Percentiles rank a stretch among this genome's conserved stretches.
These are phyloP conservation scores for Boletales sp. DNA, from an alignment of 768 basidiomycete genomes.

Conservation along the genomic window DNA sequence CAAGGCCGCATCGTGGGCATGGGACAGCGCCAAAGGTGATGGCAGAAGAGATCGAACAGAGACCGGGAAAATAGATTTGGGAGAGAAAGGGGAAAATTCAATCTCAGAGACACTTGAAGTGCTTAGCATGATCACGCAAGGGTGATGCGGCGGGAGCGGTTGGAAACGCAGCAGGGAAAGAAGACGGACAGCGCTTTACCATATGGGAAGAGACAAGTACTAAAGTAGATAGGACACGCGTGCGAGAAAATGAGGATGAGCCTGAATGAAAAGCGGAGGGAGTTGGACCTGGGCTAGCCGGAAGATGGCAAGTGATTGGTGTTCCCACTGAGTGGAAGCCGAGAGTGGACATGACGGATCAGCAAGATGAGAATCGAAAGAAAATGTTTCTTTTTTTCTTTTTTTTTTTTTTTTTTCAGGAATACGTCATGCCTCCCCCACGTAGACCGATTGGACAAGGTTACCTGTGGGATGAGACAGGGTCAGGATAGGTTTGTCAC, in stretches of 20 bases:
- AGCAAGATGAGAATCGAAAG: background rate
- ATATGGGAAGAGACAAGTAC: slow-evolving; percentile 13
- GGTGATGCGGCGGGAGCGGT: slow-evolving; percentile 14
- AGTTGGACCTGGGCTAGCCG: slow-evolving; percentile 13
- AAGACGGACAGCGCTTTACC: slow-evolving; percentile 5
- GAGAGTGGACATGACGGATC: slow-evolving; percentile 6
- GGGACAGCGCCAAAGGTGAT: slow-evolving; percentile 2
- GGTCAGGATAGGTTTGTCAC: slow-evolving; percentile 13
- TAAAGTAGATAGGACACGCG: slow-evolving; percentile 11
- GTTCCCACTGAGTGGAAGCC: slow-evolving; percentile 1
- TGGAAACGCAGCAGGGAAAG: slow-evolving; percentile 12
- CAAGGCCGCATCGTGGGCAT: slow-evolving; percentile 8
- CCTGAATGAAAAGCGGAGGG: background rate
- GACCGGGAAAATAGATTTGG: slow-evolving; percentile 19
- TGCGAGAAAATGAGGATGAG: slow-evolving; percentile 13
- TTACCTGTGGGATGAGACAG: slow-evolving; percentile 9
- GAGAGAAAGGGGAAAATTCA: slow-evolving; percentile 8
- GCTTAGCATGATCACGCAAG: slow-evolving; percentile 2
- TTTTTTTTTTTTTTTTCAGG: too few species aligned
- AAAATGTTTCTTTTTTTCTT: background rate
- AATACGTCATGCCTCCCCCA: slow-evolving; percentile 23
- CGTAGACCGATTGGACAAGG: slow-evolving; percentile 6
- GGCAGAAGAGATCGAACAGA: slow-evolving; percentile 3
- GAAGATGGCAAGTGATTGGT: slow-evolving; percentile 4
- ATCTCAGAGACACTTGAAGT: slow-evolving; percentile 14